phyloP scores from a whole-genome alignment of 2,329 filamentous ascomycete species.

The Sarocladium oryzae region DNA sequence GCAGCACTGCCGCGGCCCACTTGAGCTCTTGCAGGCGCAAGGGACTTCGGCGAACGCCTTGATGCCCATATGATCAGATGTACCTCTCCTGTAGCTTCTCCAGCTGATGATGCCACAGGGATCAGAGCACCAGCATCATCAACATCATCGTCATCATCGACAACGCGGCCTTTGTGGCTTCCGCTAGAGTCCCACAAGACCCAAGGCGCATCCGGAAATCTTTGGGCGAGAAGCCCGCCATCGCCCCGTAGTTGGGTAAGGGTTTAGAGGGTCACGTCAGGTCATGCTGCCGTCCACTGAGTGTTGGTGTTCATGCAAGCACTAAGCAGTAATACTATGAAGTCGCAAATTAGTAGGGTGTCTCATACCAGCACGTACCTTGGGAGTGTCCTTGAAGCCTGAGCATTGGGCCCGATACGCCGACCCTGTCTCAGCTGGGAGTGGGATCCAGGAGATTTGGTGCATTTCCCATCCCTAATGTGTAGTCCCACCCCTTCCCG shows the following conservation, averaged over 20 bases:
- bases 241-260: not conserved
- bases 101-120: not conserved
- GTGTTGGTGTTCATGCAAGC: too few species aligned
- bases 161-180: constrained; percentile 1
- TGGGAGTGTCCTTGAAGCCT: not conserved
- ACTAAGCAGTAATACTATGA: too few species aligned
- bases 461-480: not conserved
- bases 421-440: constrained; percentile 7
- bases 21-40: not conserved
- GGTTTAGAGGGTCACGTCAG: too few species aligned
- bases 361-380: too few species aligned
- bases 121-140: not conserved
- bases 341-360: too few species aligned
- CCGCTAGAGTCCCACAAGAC: not conserved
- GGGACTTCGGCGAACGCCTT: not conserved
- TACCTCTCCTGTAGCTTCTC: constrained; percentile 3
- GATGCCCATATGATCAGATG: not conserved
- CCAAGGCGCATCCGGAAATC: not conserved
- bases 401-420: not conserved
- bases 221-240: not conserved
- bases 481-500: not conserved
- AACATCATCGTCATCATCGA: not conserved
- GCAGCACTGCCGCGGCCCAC: constrained; percentile 2
- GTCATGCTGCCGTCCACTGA: too few species aligned
- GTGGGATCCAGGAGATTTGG: constrained; percentile 8